Evolutionary conservation across 257 asterid species (phyloP).

Genomic region (Solanum habrochaites): DNA sequence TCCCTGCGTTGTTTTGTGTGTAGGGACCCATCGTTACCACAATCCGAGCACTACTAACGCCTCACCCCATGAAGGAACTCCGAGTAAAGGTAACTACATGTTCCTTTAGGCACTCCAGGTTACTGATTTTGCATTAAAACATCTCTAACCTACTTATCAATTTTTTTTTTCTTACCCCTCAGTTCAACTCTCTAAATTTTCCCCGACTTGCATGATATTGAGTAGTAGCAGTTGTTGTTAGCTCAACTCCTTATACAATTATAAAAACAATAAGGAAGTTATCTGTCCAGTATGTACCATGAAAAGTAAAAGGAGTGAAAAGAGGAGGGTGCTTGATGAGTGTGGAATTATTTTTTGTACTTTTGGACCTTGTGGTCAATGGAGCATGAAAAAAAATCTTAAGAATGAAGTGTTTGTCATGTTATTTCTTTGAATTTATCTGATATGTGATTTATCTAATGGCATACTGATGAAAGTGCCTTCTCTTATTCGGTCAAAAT

Average conservation of each 20-base stretch:
- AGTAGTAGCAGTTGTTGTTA: neutral
- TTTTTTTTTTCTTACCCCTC: neutral
- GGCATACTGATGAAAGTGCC: neutral
- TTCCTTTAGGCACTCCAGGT: neutral
- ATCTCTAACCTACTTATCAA: neutral
- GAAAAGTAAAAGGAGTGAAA: neutral
- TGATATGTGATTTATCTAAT: neutral
- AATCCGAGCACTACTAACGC: constrained; percentile 87
- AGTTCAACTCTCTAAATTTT: neutral
- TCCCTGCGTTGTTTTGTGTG: neutral
- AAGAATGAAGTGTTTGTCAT: neutral
- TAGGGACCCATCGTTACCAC: constrained; percentile 85
- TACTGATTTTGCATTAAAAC: neutral
- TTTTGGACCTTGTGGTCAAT: neutral
- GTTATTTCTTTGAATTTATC: neutral
- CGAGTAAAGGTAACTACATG: constrained; percentile 65
- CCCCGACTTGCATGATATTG: neutral
- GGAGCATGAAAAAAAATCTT: neutral
- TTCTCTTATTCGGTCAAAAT: neutral
- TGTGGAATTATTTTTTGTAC: neutral
- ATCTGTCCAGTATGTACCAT: neutral
- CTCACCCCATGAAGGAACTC: constrained; percentile 99
- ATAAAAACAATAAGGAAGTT: neutral
- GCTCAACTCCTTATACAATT: neutral
- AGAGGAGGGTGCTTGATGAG: neutral